Base-by-base conservation (phyloP, 2,329 filamentous ascomycete species). In the Penicillium sp. region DNA sequence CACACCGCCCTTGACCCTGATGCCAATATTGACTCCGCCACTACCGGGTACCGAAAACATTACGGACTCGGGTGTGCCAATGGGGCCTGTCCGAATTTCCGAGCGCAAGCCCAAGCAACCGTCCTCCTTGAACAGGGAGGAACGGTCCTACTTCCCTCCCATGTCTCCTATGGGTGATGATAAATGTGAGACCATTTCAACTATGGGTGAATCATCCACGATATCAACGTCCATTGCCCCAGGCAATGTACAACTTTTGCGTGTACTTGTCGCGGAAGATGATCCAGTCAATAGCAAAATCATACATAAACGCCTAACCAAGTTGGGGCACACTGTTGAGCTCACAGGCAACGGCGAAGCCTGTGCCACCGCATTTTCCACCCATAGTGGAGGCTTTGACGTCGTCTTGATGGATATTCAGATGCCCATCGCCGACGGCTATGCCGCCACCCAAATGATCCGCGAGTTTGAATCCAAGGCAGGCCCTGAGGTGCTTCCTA, bases 341-440 rank as follows among this genome's bases (percentile, higher is more conserved):
- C 80, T 92, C 56, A 90, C 90, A 0, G 81, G 89, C 35, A 96
- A 96, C 59, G 92, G 92, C 3, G 88, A 95, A 68, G 90, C 94
- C 64, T 96, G 92, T 66, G 88, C 90, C 3, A 80, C 81, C 51
- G 80, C 85, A 8, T 93, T 90, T 69, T 81, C 80, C 46, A 87
- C 89, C 42, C 81, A 81, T 41, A 79, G 86, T 1, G 72, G 73
- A 27, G 72, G 75, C 20, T 94, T 89, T 67, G 92, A 96, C 69
- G 85, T 92, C 4, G 81, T 96, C 46, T 79, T 96, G 62, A 96
- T 96, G 92, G 92, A 96, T 69, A 92, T 96, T 82, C 91, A 95
- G 90, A 96, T 96, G 92, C 92, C 92, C n/a, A 95, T 96, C 31
- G 89, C 94, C 7, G 91, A 96, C 67, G 92, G 92, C n/a, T 82